These are phyloP conservation scores for Physocladia obscura DNA, from an alignment of 192 early-diverging fungal species.

Conservation along the genomic window DNA sequence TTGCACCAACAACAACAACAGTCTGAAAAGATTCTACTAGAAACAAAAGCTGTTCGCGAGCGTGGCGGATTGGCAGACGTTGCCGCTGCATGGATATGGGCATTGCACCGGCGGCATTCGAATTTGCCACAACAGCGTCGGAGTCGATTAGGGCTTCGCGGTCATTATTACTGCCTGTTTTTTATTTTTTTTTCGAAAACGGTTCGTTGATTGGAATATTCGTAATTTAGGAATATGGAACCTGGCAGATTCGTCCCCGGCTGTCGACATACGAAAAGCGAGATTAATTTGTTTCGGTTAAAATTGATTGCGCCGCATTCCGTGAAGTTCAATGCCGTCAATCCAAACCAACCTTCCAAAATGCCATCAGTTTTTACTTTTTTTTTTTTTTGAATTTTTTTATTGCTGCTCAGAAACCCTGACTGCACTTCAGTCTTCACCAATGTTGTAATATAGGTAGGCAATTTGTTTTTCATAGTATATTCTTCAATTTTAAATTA, in stretches of 20 bases:
- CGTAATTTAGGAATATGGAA: too few relatives aligned
- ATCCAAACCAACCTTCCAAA: constrained; percentile 2
- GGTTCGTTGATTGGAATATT: too few relatives aligned
- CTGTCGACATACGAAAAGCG: too few relatives aligned
- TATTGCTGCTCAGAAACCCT: too few relatives aligned
- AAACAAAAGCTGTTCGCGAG: constrained; percentile 63
- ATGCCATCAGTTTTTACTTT: not conserved
- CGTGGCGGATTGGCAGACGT: constrained; percentile 3
- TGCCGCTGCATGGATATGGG: constrained; percentile 10
- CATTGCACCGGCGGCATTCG: not conserved
- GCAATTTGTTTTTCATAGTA: too few relatives aligned
- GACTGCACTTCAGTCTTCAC: too few relatives aligned
- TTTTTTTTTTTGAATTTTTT: not conserved
- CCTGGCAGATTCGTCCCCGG: too few relatives aligned
- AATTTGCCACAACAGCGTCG: constrained; percentile 7
- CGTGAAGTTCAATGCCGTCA: too few relatives aligned
- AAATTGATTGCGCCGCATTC: too few relatives aligned
- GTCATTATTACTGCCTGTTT: not conserved
- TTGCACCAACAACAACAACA: constrained; percentile 73
- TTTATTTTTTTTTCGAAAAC: not conserved
- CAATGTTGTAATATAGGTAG: too few relatives aligned
- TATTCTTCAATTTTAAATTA: too few relatives aligned
- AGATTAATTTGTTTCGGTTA: too few relatives aligned
- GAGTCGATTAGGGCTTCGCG: not conserved
- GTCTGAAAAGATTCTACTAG: constrained; percentile 67